Evolutionary conservation across 164 flowering plant species (phyloP), one percentile per base, ranked within the genome.

Genomic region (Annona squamosa): DNA sequence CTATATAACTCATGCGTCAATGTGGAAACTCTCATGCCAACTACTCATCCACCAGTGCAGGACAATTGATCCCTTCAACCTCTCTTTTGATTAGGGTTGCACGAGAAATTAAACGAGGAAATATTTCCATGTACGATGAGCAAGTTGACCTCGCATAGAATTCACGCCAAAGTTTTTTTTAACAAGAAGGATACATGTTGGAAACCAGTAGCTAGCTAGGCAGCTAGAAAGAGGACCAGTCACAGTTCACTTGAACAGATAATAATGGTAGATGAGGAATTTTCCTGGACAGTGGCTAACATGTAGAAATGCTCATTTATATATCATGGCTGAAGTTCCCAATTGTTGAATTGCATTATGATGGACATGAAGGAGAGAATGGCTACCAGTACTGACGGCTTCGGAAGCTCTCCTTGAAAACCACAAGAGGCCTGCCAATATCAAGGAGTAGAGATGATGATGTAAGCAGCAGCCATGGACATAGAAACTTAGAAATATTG

Each of bases 331-430:
- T 52, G 59, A 10, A 52, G 17, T 52, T 52, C 17, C 2, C 13
- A 16, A 6, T 52, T 52, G 59, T 52, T 10, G 59, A 52, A 52
- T 52, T 52, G 59, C 59, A 52, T 52, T 16, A 66, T 13, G 67
- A 4, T 17, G 43, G 43, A 46, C 17, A 3, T 37, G 46, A 43
- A 13, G 18, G 68, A 66, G 47, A 48, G 44, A 70, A 18, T 1
- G 46, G 3, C 71, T 85, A 92, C 95, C 98, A 93, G 77, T 93
- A 93, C 63, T 84, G 84, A 2, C 97, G 93, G 74, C 91, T 88
- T 63, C 91, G 82, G 61, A 93, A 93, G 3, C 92, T 90, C 77
- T 84, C 81, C 82, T 91, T 93, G 85, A 93, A 93, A 62, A 93
- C 94, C 67, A 93, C 91, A 1, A 91, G 71, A n/a, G 98, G 98